A percentile compares a stretch with the other conserved stretches of the same genome.
These are phyloP conservation scores for Stellera chamaejasme DNA, from an alignment of 345 rosid genomes.

Conservation along the genomic window DNA sequence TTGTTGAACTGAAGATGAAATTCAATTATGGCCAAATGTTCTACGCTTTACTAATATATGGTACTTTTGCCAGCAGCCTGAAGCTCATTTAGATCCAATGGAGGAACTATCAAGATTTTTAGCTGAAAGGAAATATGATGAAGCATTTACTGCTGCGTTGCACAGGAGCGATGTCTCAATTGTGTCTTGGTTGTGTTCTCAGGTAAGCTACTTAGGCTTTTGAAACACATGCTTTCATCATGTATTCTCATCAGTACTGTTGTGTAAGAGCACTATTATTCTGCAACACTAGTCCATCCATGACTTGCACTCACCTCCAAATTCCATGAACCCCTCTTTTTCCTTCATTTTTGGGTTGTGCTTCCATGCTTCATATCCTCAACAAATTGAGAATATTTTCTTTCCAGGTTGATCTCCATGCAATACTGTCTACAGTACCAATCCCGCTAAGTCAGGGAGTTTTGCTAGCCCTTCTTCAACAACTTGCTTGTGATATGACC, in stretches of 20 bases:
- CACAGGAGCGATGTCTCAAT: constrained; percentile 57
- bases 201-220: constrained; percentile 22
- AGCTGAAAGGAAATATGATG: constrained; percentile 47
- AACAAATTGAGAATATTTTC: background rate
- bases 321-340: too few relatives aligned
- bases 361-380: too few relatives aligned
- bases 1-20: too few relatives aligned
- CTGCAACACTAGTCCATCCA: too few relatives aligned
- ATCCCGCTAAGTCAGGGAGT: constrained; percentile 59
- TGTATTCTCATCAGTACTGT: background rate
- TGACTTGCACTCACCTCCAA: too few relatives aligned
- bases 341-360: too few relatives aligned
- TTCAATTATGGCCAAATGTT: background rate
- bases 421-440: constrained; percentile 29
- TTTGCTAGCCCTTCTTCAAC: constrained; percentile 57
- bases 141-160: constrained; percentile 45
- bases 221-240: too few relatives aligned
- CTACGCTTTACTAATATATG: too few relatives aligned
- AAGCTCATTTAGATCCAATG: constrained; percentile 47
- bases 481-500: constrained; percentile 45
- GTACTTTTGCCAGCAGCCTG: constrained; percentile 19
- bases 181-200: constrained; percentile 60
- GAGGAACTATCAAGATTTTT: constrained; percentile 44
- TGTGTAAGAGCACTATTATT: background rate
- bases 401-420: constrained; percentile 40